Evolutionary conservation across 2,329 filamentous ascomycete genomes (phyloP), one percentile per base, ranked within the genome.

Genomic region (Stagonosporopsis chrysanthemi): DNA sequence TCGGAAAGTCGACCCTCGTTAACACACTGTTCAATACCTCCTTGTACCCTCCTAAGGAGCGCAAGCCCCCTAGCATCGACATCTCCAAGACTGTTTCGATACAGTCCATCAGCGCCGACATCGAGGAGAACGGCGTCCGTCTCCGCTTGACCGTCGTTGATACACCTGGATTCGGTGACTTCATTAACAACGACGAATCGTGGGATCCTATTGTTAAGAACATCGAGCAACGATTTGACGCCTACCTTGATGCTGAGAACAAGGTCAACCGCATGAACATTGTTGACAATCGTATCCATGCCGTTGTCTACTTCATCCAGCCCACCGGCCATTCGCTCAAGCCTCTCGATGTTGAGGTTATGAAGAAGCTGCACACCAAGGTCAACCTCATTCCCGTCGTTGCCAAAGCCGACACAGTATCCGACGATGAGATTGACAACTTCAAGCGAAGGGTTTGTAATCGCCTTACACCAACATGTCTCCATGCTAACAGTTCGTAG

Each of bases 191-290:
- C 77, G 95, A 98, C 73, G 95, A 98, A 81, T 99, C 95, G 26
- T 99, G 95, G 95, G 88, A 95, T 75, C 95, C 95, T 55, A 99
- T 99, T 80, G 90, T 97, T 72, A 95, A 99, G 84, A 98, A 98
- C 85, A 98, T 99, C 74, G 95, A 99, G 85, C 92, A 97, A 85
- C 91, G 95, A 69, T 99, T 95, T 75, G 95, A 99, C 80, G 93
- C 95, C 51, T 99, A 98, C 80, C 86, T 99, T 58, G 95, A 99
- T 80, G 94, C 95, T 42, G 95, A 99, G 86, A 99, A 99, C 88
- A 99, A 98, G 87, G 92, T 99, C 78, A 99, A 99, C 85, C 92
- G 95, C 73, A 97, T 97, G 89, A 99, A 99, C 86, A 98, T 98
- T 79, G 90, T 99, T 63, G 95, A 99, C 83, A 99, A 98, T 86